These are phyloP conservation scores for Citrus unshiu DNA, from an alignment of 345 rosid species.

Conservation along the genomic window DNA sequence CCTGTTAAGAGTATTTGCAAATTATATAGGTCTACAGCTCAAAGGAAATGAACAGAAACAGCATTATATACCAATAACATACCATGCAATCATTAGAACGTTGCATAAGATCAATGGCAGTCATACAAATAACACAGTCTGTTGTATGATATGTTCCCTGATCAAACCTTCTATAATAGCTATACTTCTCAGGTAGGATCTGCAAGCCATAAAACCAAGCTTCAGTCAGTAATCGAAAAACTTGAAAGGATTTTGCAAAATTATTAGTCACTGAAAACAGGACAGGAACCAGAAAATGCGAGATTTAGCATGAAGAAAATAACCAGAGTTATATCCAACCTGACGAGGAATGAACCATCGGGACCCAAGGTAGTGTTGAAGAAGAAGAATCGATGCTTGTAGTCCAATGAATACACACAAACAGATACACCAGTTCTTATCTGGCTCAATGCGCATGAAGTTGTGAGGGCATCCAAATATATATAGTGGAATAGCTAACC, in stretches of 20 bases:
- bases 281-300: background rate
- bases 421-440: constrained; percentile 74
- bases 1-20: constrained; percentile 39
- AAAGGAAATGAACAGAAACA: background rate
- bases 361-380: constrained; percentile 93
- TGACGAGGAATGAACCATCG: constrained; percentile 94
- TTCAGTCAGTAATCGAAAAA: background rate
- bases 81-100: constrained; percentile 83
- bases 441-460: constrained; percentile 90
- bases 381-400: constrained; percentile 86
- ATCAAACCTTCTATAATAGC: constrained; percentile 72
- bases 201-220: constrained; percentile 25
- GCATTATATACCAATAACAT: background rate
- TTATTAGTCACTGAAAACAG: background rate
- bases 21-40: background rate
- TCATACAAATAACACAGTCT: constrained; percentile 97
- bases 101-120: constrained; percentile 64
- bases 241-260: background rate
- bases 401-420: constrained; percentile 62
- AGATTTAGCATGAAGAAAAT: constrained; percentile 6
- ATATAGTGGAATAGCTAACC: constrained; percentile 80
- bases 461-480: constrained; percentile 93
- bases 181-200: constrained; percentile 95
- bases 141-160: constrained; percentile 44
- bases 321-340: constrained; percentile 43